phyloP scores from a whole-genome alignment of 1,284 basidiomycete species.

The Puccinia coronata region DNA sequence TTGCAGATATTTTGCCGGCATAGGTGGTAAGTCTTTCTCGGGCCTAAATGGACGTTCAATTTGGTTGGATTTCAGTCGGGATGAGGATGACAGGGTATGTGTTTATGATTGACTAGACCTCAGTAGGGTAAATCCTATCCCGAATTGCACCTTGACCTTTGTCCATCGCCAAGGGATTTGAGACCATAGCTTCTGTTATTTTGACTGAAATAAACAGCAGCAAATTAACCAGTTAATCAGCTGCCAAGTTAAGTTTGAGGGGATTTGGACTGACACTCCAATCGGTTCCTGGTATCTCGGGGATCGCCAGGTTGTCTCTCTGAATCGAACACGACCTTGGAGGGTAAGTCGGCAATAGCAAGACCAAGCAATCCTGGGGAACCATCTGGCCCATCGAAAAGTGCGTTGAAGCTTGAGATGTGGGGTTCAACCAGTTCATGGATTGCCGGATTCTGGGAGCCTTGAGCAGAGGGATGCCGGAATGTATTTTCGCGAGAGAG shows the following conservation, averaged over 20 bases:
- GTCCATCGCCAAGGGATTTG: constrained; percentile 83
- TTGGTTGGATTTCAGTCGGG: constrained; percentile 2
- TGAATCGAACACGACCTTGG: constrained; percentile 86
- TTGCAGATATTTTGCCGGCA: constrained; percentile 84
- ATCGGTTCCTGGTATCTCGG: constrained; percentile 58
- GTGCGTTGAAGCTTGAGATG: constrained; percentile 92
- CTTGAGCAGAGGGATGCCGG: constrained; percentile 71
- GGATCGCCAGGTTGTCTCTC: constrained; percentile 60
- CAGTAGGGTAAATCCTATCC: constrained; percentile 79
- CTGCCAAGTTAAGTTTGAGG: neutral
- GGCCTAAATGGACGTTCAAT: constrained; percentile 65
- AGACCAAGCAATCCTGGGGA: constrained; percentile 78
- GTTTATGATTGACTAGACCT: constrained; percentile 64
- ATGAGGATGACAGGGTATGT: constrained; percentile 20
- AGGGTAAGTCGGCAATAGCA: constrained; percentile 79
- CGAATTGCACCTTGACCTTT: constrained; percentile 75
- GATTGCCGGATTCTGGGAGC: constrained; percentile 75
- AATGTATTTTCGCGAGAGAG: constrained; percentile 79
- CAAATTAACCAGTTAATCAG: neutral
- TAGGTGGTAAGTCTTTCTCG: constrained; percentile 91
- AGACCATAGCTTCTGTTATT: constrained; percentile 82
- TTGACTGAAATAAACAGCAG: constrained; percentile 71
- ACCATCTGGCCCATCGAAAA: constrained; percentile 75
- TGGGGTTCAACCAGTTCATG: constrained; percentile 93
- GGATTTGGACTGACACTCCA: constrained; percentile 55